Evolutionary conservation across 2,329 filamentous ascomycete species (phyloP).

Genomic region (Nemania serpens): DNA sequence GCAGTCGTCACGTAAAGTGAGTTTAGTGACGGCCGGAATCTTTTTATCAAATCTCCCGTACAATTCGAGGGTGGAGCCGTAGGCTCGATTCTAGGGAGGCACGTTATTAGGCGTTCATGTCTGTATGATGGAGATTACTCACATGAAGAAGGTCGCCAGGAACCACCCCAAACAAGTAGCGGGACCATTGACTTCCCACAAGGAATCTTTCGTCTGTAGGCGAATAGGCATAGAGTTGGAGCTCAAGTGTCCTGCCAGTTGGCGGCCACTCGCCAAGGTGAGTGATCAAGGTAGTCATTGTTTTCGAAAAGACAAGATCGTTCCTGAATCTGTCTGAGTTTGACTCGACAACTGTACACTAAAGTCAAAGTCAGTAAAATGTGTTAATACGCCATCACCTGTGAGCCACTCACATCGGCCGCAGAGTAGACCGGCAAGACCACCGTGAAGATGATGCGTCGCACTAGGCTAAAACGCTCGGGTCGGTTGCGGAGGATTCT

Average conservation of each 20-base stretch:
- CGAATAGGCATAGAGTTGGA: slow-evolving; percentile 11
- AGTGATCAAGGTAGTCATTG: slow-evolving; percentile 4
- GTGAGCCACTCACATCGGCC: slow-evolving; percentile 3
- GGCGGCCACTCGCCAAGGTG: slow-evolving; percentile 16
- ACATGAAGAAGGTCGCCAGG: slow-evolving; percentile 16
- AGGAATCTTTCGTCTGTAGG: slow-evolving; percentile 3
- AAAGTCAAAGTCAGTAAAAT: background rate
- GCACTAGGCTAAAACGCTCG: slow-evolving; percentile 16
- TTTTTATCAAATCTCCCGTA: background rate
- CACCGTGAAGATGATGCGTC: slow-evolving; percentile 1
- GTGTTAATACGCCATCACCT: background rate
- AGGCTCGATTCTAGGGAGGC: slow-evolving; percentile 5
- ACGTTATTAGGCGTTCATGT: background rate
- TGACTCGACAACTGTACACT: slow-evolving; percentile 14
- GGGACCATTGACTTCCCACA: background rate
- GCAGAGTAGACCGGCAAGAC: slow-evolving; percentile 5
- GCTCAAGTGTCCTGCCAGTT: slow-evolving; percentile 13
- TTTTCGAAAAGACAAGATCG: slow-evolving; percentile 15
- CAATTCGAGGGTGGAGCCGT: slow-evolving; percentile 9
- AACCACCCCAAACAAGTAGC: slow-evolving; percentile 1
- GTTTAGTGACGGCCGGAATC: slow-evolving; percentile 14
- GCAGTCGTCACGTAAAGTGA: slow-evolving; percentile 14
- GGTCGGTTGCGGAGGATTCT: background rate
- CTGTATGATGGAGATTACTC: background rate
- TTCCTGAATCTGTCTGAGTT: slow-evolving; percentile 8